Base-by-base conservation (phyloP, 2,329 filamentous ascomycete genomes). In the Dactylellina sp. region DNA sequence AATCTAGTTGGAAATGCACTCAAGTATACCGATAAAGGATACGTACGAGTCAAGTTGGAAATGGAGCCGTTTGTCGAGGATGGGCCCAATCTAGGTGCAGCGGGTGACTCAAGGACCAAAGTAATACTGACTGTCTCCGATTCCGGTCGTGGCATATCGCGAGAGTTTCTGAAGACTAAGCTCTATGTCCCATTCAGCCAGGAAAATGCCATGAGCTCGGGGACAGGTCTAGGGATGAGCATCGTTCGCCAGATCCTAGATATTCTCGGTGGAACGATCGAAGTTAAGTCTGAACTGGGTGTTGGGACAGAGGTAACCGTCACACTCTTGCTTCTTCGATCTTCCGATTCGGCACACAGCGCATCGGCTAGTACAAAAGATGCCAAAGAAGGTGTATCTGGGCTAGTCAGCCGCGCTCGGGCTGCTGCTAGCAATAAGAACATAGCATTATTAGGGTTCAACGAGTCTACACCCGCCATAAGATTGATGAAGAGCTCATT, bases 121-220 rank as follows among this genome's bases (percentile, higher is more conserved):
- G 79, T 83, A 1, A 79, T 78, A 0, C 77, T 88, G 4, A 85
- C 82, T 0, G 85, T 91, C 0, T 82, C 83, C 0, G 89, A 91
- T 76, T 89, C 89, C 0, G 89, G 89, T 0, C 84, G 84, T 47
- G 89, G 89, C 0, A 91, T 91, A 35, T 85, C 85, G 0, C 82
- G 86, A 4, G 86, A 89, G 7, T 91, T 87, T 75, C 80, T 90
- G 9, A 83, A 84, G 16, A 84, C 86, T 7, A 84, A 84, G 12
- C 80, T 91, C 0, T 91, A 88, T 77, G 86, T 84, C 0, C 87
- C 88, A 0, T 91, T 91, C 72, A 80, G 83, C 0, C 89, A 91
- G 75, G 89, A 91, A 77, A 84, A 90, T 52, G 80, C 82, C 0
- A 79, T 91, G 0, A 83, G 85, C 0, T 84, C 86, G 0, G 89